Base-by-base conservation (phyloP, 495 filamentous ascomycete genomes). In the Hypomontagnella submonticulosa region DNA sequence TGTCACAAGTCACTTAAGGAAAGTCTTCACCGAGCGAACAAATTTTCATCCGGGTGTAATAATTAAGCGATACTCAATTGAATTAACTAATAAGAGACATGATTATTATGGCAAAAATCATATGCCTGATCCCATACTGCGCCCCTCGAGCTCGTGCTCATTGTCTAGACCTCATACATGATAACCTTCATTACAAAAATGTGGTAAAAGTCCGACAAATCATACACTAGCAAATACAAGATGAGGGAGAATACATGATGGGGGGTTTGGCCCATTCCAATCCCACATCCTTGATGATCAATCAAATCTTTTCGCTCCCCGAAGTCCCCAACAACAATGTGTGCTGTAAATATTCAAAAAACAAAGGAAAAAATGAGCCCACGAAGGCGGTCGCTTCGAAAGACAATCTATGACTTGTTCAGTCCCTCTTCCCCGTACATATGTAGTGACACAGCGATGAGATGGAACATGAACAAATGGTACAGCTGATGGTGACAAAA, bases 171-270 rank as follows among this genome's bases (percentile, higher is more conserved):
- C 20, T 42, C 5, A 38, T 61, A 57, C 57, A 67, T 61, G 57
- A 61, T 56, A 43, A 53, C 42, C 42, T 9, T 27, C 20, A 46
- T 54, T 59, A 66, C 49, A 66, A 59, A 59, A 59, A 59, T 59
- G 62, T 43, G 15, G 32, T 36, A 18, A 67, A 20, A 27, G 57
- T 54, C 57, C 64, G 64, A 53, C 3, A 63, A 67, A 67, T 47
- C 58, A 62, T 67, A 67, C 64, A 67, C 64, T 67, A 67, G 64
- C 64, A 67, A 27, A 41, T 67, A 67, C 64, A 67, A 44, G 47
- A 27, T 51, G 42, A 58, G 51, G 64, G 58, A 23, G 58, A 67
- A 67, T 62, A 60, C 63, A 61, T 55, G 51, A 62, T 48, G 33
- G 34, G 52, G 46, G 34, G 23, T 16, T 4, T 33, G 32, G 46